Percentiles rank a stretch among this genome's conserved stretches.
These are phyloP conservation scores for Penicillium robsamsonii DNA, from an alignment of 495 filamentous ascomycete genomes.

Conservation along the genomic window DNA sequence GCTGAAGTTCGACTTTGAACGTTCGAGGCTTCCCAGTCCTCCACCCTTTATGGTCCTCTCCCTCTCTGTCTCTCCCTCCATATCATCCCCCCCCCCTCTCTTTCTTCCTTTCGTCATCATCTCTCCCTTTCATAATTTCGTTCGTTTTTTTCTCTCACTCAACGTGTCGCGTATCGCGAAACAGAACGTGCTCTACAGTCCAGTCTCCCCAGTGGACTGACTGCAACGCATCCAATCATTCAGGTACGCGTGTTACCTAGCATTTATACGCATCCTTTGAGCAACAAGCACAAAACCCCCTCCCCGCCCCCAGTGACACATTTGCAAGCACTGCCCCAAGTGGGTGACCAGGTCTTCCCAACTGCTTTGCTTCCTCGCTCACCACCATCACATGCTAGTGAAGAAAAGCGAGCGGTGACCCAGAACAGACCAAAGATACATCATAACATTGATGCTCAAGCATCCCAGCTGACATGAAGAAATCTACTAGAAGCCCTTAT, in stretches of 20 bases:
- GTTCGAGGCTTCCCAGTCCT: neutral
- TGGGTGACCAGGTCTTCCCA: neutral
- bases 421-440: neutral
- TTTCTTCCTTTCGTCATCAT: neutral
- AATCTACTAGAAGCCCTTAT: neutral
- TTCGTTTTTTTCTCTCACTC: neutral
- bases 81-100: neutral
- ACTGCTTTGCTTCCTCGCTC: neutral
- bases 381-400: neutral
- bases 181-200: neutral
- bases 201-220: neutral
- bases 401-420: neutral
- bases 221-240: neutral
- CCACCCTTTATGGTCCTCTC: neutral
- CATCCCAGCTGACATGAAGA: neutral
- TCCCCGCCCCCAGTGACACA: neutral
- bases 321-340: neutral
- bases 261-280: neutral
- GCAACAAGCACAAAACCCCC: neutral
- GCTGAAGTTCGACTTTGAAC: neutral
- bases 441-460: neutral
- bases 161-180: neutral
- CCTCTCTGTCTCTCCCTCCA: neutral
- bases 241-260: neutral
- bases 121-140: neutral